phyloP scores from a whole-genome alignment of 2,329 filamentous ascomycete genomes.

The Fusarium vanettenii region DNA sequence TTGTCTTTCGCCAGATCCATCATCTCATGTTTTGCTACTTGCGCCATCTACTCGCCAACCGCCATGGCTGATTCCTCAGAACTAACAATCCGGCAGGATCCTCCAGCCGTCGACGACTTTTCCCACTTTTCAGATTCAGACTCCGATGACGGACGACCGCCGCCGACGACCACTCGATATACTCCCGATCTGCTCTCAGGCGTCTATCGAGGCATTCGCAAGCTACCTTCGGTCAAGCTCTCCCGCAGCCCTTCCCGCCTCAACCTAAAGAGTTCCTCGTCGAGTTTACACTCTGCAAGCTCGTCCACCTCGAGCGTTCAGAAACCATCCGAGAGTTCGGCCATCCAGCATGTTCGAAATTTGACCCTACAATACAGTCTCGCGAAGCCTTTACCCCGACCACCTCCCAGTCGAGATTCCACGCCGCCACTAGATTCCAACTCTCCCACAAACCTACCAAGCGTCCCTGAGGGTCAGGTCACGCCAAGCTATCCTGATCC shows the following conservation, averaged over 20 bases:
- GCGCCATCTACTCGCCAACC: slow-evolving; percentile 19
- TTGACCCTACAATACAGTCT: slow-evolving; percentile 68
- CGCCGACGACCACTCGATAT: slow-evolving; percentile 44
- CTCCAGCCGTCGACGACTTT: slow-evolving; percentile 43
- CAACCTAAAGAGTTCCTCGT: slow-evolving; percentile 47
- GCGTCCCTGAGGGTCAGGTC: slow-evolving; percentile 47
- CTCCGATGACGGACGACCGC: slow-evolving; percentile 51
- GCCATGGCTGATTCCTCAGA: slow-evolving; percentile 45
- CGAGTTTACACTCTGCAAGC: slow-evolving; percentile 27
- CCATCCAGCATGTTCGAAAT: slow-evolving; percentile 63
- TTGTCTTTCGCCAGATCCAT: slow-evolving; percentile 9
- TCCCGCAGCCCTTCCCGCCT: slow-evolving; percentile 58
- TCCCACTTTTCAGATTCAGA: slow-evolving; percentile 59
- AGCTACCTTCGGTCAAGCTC: slow-evolving; percentile 57
- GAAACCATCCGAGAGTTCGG: slow-evolving; percentile 31
- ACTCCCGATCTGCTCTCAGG: slow-evolving; percentile 62
- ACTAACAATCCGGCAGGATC: slow-evolving; percentile 49
- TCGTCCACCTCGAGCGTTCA: slow-evolving; percentile 34
- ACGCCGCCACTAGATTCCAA: slow-evolving; percentile 48
- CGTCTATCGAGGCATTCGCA: slow-evolving; percentile 64
- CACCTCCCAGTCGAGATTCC: slow-evolving; percentile 52
- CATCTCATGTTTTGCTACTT: slow-evolving; percentile 26
- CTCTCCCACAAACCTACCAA: slow-evolving; percentile 37
- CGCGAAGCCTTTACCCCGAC: slow-evolving; percentile 67
- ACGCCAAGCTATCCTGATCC: slow-evolving; percentile 42